These are phyloP conservation scores for Podila horticola DNA, from an alignment of 192 early-diverging fungal species.

Conservation along the genomic window DNA sequence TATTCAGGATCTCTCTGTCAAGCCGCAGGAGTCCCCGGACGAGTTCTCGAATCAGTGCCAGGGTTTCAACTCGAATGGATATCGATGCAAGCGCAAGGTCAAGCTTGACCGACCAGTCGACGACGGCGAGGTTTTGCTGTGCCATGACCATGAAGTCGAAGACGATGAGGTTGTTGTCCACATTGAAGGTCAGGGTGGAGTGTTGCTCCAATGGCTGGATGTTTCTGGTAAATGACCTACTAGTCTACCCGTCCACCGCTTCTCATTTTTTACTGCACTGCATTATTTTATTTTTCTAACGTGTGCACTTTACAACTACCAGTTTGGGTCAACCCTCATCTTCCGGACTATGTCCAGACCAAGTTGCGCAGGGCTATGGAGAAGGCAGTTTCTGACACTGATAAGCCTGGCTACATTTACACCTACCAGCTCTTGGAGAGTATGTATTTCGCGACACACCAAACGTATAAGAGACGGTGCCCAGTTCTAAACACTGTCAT, in stretches of 20 bases:
- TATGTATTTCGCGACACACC: conserved; percentile 5
- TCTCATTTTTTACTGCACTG: not conserved
- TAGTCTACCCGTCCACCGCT: not conserved
- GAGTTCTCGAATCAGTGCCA: conserved; percentile 47
- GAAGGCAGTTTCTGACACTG: conserved; percentile 52
- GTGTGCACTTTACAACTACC: not conserved
- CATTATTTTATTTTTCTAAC: not conserved
- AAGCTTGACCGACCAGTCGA: conserved; percentile 38
- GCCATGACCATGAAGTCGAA: conserved; percentile 49
- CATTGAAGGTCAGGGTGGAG: conserved; percentile 50
- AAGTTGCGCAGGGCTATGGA: conserved; percentile 54
- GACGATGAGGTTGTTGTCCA: conserved; percentile 51
- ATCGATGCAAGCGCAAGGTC: conserved; percentile 47
- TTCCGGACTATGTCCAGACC: conserved; percentile 48
- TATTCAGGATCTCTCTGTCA: conserved; percentile 14
- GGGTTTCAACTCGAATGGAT: conserved; percentile 37
- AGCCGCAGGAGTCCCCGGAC: conserved; percentile 12
- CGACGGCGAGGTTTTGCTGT: conserved; percentile 45
- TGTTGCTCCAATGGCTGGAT: conserved; percentile 46
- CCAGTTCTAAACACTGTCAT: not conserved
- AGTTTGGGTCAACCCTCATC: conserved; percentile 52
- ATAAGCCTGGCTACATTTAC: conserved; percentile 61
- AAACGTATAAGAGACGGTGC: too few species aligned
- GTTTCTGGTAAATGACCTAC: conserved; percentile 18
- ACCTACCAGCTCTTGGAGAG: conserved; percentile 54